Percentiles rank a stretch among this genome's conserved stretches.
phyloP scores from a whole-genome alignment of 495 filamentous ascomycete genomes.

The Articulospora tetracladia region DNA sequence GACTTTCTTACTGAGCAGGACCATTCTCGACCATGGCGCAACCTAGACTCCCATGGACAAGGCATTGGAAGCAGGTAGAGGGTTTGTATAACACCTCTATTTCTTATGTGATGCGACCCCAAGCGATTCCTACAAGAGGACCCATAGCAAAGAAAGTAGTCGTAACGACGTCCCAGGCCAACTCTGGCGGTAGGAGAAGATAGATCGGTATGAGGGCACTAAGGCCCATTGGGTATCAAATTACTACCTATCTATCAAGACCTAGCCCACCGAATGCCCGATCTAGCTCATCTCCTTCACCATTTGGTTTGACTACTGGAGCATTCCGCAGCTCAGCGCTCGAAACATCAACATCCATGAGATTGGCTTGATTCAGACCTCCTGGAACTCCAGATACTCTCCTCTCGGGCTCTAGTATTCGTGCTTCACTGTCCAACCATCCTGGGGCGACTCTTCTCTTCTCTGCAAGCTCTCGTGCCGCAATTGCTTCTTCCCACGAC shows the following conservation, averaged over 20 bases:
- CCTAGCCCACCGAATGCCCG: slow-evolving; percentile 76
- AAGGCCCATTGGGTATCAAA: too few relatives aligned
- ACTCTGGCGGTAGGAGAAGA: too few relatives aligned
- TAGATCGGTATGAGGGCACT: too few relatives aligned
- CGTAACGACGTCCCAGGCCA: too few relatives aligned
- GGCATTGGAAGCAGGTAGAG: too few relatives aligned
- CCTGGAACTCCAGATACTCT: slow-evolving; percentile 18
- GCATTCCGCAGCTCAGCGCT: slow-evolving; percentile 32
- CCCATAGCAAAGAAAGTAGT: too few relatives aligned
- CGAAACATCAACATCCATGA: slow-evolving; percentile 38
- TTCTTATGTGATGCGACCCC: too few relatives aligned
- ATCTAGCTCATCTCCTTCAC: slow-evolving; percentile 76
- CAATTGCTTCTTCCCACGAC: slow-evolving; percentile 67
- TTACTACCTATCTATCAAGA: slow-evolving; percentile 21
- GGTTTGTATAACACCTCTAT: too few relatives aligned
- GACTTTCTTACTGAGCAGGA: neutral
- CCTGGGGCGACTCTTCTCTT: slow-evolving; percentile 88
- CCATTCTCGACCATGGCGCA: too few relatives aligned
- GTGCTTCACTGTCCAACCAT: slow-evolving; percentile 87
- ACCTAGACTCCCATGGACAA: too few relatives aligned
- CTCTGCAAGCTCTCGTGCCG: slow-evolving; percentile 80
- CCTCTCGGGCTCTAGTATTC: slow-evolving; percentile 73
- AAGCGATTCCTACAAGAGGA: too few relatives aligned
- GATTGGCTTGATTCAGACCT: slow-evolving; percentile 26
- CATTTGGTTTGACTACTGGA: slow-evolving; percentile 29